Evolutionary conservation across 1,139 yeast species (phyloP).

Genomic region (Schizosaccharomyces versatilis): DNA sequence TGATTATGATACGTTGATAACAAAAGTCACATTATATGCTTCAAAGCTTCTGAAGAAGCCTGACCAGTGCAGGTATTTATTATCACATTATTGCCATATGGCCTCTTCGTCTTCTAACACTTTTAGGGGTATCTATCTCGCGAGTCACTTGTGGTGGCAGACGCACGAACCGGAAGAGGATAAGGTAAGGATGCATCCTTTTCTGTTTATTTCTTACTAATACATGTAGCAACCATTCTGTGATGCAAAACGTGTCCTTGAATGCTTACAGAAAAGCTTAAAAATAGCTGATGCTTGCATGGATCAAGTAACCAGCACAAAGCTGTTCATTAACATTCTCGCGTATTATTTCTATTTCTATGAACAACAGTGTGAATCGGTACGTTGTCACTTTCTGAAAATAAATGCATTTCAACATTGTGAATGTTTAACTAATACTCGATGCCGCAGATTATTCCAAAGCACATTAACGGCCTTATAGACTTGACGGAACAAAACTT

Average conservation of each 20-base stretch:
- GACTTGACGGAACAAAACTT: slow-evolving; percentile 64
- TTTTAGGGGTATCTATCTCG: slow-evolving; percentile 61
- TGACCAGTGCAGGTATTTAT: slow-evolving; percentile 34
- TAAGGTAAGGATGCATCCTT: not conserved
- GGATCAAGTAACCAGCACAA: slow-evolving; percentile 59
- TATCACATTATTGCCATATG: not conserved
- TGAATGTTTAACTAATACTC: not conserved
- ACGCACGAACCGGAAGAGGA: slow-evolving; percentile 7
- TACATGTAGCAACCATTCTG: slow-evolving; percentile 30
- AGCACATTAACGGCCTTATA: slow-evolving; percentile 66
- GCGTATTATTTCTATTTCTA: slow-evolving; percentile 68
- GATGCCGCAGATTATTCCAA: slow-evolving; percentile 13
- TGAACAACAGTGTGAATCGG: slow-evolving; percentile 55
- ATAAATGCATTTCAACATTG: too few relatives aligned
- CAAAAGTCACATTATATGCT: slow-evolving; percentile 70
- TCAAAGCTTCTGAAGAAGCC: slow-evolving; percentile 74
- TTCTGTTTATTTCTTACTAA: slow-evolving; percentile 11
- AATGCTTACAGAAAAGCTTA: slow-evolving; percentile 51
- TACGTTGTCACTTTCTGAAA: slow-evolving; percentile 25
- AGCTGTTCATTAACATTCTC: slow-evolving; percentile 70
- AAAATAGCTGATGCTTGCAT: slow-evolving; percentile 84
- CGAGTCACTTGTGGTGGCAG: slow-evolving; percentile 92
- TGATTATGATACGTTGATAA: slow-evolving; percentile 58
- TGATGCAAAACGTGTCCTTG: slow-evolving; percentile 41
- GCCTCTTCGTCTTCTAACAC: not conserved